Percentiles rank a stretch among this genome's conserved stretches.
These are phyloP conservation scores for Avena insularis DNA, from an alignment of 176 grass and related monocot genomes.

Conservation along the genomic window DNA sequence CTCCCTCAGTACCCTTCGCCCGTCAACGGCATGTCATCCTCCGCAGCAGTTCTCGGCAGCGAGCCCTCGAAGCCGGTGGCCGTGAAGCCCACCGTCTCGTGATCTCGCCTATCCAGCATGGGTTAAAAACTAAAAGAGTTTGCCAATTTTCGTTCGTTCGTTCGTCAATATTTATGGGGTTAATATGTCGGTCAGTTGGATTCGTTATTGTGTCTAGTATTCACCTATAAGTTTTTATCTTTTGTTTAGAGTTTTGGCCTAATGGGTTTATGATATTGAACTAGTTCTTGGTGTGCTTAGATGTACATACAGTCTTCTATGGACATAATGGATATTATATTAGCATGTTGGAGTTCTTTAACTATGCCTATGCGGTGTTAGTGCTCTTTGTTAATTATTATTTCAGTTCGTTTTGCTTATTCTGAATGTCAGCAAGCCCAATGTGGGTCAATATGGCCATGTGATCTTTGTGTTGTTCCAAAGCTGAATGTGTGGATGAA, in stretches of 20 bases:
- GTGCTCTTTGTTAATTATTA: constrained; percentile 21
- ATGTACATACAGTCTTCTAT: constrained; percentile 57
- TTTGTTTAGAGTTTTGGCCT: constrained; percentile 50
- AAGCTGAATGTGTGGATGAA: background rate
- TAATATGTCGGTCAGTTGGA: constrained; percentile 49
- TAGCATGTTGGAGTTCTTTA: constrained; percentile 53
- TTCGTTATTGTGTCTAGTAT: constrained; percentile 59
- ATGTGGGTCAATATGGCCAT: constrained; percentile 36
- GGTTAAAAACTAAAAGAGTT: constrained; percentile 49
- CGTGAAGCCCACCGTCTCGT: constrained; percentile 77
- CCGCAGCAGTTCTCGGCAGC: constrained; percentile 22
- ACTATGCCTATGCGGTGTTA: background rate
- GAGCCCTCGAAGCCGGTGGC: constrained; percentile 64
- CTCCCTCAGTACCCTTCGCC: constrained; percentile 64
- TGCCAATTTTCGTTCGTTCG: constrained; percentile 53
- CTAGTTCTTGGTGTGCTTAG: constrained; percentile 63
- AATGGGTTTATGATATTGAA: constrained; percentile 35
- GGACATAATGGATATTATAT: constrained; percentile 69
- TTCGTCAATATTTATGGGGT: constrained; percentile 47
- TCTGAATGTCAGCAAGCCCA: background rate
- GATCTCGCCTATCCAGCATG: constrained; percentile 32
- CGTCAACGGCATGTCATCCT: constrained; percentile 50
- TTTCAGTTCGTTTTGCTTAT: background rate
- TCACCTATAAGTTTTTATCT: constrained; percentile 36
- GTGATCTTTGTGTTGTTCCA: constrained; percentile 25